These are phyloP conservation scores for Elongisporangium undulatum DNA, from an alignment of 352 stramenopile genomes.

Conservation along the genomic window DNA sequence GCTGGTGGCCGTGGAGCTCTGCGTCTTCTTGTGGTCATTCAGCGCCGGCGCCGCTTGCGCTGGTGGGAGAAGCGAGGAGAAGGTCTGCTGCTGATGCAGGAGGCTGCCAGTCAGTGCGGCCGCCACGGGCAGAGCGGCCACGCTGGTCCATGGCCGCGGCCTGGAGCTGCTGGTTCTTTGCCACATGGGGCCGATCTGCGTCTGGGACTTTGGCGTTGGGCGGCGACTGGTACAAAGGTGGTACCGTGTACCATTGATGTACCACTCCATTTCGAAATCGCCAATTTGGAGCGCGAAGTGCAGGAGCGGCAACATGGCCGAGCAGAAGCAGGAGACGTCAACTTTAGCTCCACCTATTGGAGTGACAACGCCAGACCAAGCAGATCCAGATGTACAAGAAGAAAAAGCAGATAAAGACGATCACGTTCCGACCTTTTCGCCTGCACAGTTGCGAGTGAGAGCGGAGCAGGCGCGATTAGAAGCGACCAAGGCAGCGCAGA, in stretches of 20 bases:
- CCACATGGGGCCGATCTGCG: not conserved
- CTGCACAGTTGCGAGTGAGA: slow-evolving; percentile 42
- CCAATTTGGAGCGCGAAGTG: not conserved
- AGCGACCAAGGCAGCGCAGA: slow-evolving; percentile 42
- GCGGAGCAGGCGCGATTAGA: slow-evolving; percentile 53
- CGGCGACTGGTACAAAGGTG: not conserved
- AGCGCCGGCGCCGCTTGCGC: slow-evolving; percentile 1
- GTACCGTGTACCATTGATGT: slow-evolving; percentile 1
- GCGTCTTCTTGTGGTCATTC: slow-evolving; percentile 3
- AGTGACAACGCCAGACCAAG: not conserved
- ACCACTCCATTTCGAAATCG: not conserved
- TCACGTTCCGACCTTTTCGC: slow-evolving; percentile 28
- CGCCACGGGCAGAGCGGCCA: not conserved
- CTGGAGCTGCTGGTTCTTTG: not conserved
- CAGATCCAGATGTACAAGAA: not conserved
- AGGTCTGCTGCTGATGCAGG: slow-evolving; percentile 6
- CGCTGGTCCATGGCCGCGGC: not conserved
- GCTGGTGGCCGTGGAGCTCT: slow-evolving; percentile 14
- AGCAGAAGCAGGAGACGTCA: not conserved
- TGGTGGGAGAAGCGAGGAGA: not conserved
- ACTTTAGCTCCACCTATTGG: not conserved
- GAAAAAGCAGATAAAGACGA: slow-evolving; percentile 8
- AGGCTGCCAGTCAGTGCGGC: slow-evolving; percentile 15
- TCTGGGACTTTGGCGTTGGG: not conserved
- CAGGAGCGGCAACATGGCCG: not conserved